These are phyloP conservation scores for Claviceps sp. DNA, from an alignment of 2,329 filamentous ascomycete genomes.

Conservation along the genomic window DNA sequence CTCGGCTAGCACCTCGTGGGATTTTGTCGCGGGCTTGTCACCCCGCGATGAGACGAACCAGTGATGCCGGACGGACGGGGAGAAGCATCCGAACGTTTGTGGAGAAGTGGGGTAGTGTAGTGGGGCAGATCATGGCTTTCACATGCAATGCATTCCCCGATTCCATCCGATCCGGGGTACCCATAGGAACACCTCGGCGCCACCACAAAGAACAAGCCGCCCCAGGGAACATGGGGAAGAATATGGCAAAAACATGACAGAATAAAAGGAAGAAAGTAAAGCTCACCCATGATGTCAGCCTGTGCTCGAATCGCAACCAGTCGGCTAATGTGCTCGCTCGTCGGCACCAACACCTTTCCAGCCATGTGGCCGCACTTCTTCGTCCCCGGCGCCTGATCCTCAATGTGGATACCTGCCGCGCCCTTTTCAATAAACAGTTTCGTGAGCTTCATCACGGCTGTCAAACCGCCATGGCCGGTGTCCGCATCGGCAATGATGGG, in stretches of 20 bases:
- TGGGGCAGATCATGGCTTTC: no score
- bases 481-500: conserved; percentile 96
- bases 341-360: conserved; percentile 92
- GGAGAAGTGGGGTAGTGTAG: no score
- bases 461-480: conserved; percentile 91
- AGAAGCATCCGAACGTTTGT: no score
- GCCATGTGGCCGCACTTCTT: conserved; percentile 99
- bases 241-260: not conserved
- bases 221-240: not conserved
- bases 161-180: no score
- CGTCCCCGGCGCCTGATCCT: conserved; percentile 94
- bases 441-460: conserved; percentile 98
- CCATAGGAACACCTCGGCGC: no score
- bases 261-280: not conserved
- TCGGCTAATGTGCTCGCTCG: conserved; percentile 95
- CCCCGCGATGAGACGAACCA: no score
- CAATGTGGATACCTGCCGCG: conserved; percentile 94
- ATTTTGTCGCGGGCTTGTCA: no score
- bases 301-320: conserved; percentile 93
- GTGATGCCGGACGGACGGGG: no score
- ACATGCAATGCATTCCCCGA: no score
- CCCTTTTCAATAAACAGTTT: conserved; percentile 96
- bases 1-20: no score
- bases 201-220: not conserved
- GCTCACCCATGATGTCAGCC: conserved; percentile 88